A percentile compares a stretch with the other conserved stretches of the same genome.
Evolutionary conservation across 306 rosid species (phyloP).

Genomic region (Quercus robur): DNA sequence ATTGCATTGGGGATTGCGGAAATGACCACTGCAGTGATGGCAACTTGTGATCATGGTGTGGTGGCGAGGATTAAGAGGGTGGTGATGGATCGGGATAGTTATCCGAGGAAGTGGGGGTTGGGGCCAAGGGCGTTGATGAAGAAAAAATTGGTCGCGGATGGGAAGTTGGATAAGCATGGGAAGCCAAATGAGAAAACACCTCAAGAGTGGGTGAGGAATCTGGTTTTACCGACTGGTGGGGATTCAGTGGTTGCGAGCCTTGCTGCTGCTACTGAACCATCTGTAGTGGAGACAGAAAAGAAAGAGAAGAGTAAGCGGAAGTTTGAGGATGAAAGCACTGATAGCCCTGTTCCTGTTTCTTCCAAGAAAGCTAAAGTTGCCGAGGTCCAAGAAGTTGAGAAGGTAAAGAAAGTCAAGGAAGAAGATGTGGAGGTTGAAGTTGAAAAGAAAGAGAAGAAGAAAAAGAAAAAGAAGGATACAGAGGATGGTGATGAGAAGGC

Average conservation of each 20-base stretch:
- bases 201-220: slow-evolving; percentile 64
- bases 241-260: slow-evolving; percentile 53
- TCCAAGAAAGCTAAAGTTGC: slow-evolving; percentile 50
- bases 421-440: slow-evolving; percentile 32
- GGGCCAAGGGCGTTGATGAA: slow-evolving; percentile 83
- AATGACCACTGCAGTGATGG: slow-evolving; percentile 87
- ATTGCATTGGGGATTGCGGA: slow-evolving; percentile 88
- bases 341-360: slow-evolving; percentile 31
- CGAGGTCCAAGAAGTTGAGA: slow-evolving; percentile 18
- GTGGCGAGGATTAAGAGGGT: slow-evolving; percentile 87
- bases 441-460: slow-evolving; percentile 50
- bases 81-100: slow-evolving; percentile 86
- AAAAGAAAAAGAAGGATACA: slow-evolving; percentile 56
- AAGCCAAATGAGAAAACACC: slow-evolving; percentile 70
- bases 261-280: slow-evolving; percentile 50
- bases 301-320: slow-evolving; percentile 38
- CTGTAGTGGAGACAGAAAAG: slow-evolving; percentile 10
- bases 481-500: slow-evolving; percentile 43
- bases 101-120: slow-evolving; percentile 87
- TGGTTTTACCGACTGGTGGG: slow-evolving; percentile 58
- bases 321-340: slow-evolving; percentile 29
- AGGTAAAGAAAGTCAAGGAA: slow-evolving; percentile 29
- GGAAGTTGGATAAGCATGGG: slow-evolving; percentile 75
- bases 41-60: slow-evolving; percentile 83
- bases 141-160: slow-evolving; percentile 60